phyloP scores from a whole-genome alignment of 2,329 filamentous ascomycete genomes.

The Fusarium sp. region DNA sequence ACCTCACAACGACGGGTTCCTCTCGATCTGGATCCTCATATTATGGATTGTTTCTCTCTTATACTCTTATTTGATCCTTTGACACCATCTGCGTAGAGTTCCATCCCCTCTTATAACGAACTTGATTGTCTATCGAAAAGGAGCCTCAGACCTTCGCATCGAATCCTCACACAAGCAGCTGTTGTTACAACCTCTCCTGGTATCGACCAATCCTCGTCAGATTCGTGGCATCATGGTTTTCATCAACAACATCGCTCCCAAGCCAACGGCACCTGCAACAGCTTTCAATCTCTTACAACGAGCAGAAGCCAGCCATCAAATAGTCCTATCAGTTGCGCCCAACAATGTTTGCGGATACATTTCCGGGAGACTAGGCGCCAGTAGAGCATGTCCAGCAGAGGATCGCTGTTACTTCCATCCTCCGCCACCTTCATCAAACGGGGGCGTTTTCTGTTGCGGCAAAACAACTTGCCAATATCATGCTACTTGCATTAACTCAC shows the following conservation, averaged over 20 bases:
- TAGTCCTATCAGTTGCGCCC: conserved; percentile 1
- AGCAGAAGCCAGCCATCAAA: neutral
- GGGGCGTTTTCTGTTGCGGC: conserved; percentile 16
- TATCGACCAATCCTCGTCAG: neutral
- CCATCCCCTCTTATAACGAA: neutral
- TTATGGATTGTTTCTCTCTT: neutral
- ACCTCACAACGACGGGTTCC: neutral
- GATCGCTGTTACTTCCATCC: conserved; percentile 13
- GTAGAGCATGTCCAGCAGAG: conserved; percentile 1
- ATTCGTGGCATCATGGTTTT: conserved; percentile 3
- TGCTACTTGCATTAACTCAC: conserved; percentile 20
- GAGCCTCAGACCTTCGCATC: neutral
- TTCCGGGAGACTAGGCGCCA: conserved; percentile 16
- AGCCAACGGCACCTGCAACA: conserved; percentile 16
- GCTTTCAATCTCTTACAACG: conserved; percentile 6
- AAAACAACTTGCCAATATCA: conserved; percentile 1
- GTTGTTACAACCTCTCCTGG: neutral
- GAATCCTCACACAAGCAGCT: neutral
- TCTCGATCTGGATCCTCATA: neutral
- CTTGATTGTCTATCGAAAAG: neutral
- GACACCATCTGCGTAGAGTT: neutral
- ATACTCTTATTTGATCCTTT: neutral
- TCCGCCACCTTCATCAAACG: neutral
- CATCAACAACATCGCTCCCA: neutral
- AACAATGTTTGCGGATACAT: conserved; percentile 24